A percentile compares a stretch with the other conserved stretches of the same genome.
These are phyloP conservation scores for Metschnikowia shivogae DNA, from an alignment of 805 yeast species.

Conservation along the genomic window DNA sequence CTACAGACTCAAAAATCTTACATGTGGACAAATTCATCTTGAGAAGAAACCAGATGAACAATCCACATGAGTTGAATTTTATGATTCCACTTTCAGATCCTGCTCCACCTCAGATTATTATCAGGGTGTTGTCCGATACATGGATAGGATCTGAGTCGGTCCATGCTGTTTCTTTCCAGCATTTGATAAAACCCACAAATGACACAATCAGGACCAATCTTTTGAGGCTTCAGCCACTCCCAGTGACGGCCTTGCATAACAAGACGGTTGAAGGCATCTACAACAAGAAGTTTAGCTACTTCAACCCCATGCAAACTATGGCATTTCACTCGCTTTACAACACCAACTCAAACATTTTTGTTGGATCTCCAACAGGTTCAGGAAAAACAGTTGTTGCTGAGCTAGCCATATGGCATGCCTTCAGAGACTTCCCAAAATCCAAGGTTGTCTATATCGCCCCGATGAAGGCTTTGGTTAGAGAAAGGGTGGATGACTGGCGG, in stretches of 20 bases:
- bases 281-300: constrained; percentile 64
- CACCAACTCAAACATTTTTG: constrained; percentile 71
- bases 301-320: constrained; percentile 99
- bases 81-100: constrained; percentile 91
- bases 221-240: constrained; percentile 78
- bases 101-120: constrained; percentile 81
- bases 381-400: constrained; percentile 98
- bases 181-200: constrained; percentile 80
- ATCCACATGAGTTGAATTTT: constrained; percentile 73
- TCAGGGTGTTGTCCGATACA: constrained; percentile 73
- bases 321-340: constrained; percentile 85
- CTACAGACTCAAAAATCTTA: constrained; percentile 64
- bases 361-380: constrained; percentile 98
- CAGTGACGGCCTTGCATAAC: constrained; percentile 74
- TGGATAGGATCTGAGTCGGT: constrained; percentile 86
- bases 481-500: constrained; percentile 80
- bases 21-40: constrained; percentile 81
- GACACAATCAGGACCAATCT: constrained; percentile 82
- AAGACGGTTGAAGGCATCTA: constrained; percentile 65
- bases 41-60: constrained; percentile 50
- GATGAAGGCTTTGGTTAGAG: constrained; percentile 82
- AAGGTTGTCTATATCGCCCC: constrained; percentile 86
- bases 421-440: constrained; percentile 71
- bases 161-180: constrained; percentile 82
- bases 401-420: constrained; percentile 95